Evolutionary conservation across 2,329 filamentous ascomycete species (phyloP).

Genomic region (Shiraia bambusicola): DNA sequence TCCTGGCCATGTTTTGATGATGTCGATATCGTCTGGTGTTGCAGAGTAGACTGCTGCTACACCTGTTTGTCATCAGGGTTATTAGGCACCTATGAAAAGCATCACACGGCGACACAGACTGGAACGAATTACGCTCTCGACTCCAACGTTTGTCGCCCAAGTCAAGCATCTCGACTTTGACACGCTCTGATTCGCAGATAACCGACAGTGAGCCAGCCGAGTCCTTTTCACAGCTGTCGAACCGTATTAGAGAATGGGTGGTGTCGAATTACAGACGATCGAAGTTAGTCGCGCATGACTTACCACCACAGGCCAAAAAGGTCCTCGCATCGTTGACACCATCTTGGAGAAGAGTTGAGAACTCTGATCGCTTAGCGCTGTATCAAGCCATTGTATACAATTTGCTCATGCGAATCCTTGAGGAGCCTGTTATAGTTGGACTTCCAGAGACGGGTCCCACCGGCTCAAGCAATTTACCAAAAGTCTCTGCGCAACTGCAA

Average conservation of each 20-base stretch:
- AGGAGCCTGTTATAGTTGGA: slow-evolving; percentile 29
- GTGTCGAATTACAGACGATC: slow-evolving; percentile 67
- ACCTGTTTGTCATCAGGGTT: slow-evolving; percentile 42
- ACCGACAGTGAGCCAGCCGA: slow-evolving; percentile 69
- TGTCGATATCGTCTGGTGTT: slow-evolving; percentile 76
- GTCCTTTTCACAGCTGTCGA: slow-evolving; percentile 61
- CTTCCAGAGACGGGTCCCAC: slow-evolving; percentile 25
- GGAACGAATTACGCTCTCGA: slow-evolving; percentile 29
- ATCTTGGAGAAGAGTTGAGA: slow-evolving; percentile 12
- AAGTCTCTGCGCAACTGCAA: slow-evolving; percentile 17
- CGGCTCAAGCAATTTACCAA: slow-evolving; percentile 15
- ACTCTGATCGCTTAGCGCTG: slow-evolving; percentile 31
- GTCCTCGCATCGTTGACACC: slow-evolving; percentile 21
- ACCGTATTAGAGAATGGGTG: slow-evolving; percentile 73
- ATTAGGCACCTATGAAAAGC: slow-evolving; percentile 27
- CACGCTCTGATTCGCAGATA: slow-evolving; percentile 60
- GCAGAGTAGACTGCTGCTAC: slow-evolving; percentile 74
- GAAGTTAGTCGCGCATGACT: slow-evolving; percentile 47
- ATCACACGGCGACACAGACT: slow-evolving; percentile 20
- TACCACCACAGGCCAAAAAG: slow-evolving; percentile 19
- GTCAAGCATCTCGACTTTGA: slow-evolving; percentile 69
- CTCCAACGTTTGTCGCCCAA: slow-evolving; percentile 66
- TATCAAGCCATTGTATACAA: slow-evolving; percentile 36
- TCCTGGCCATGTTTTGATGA: slow-evolving; percentile 80
- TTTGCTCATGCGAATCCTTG: slow-evolving; percentile 31